phyloP scores from a whole-genome alignment of 306 rosid species.

The Malus domestica region ASM211411v1 NC_041794.1:26260501-26261000 shows the following conservation, averaged over 20 bases:
- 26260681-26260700: constrained; percentile 24
- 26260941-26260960: background rate
- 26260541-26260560: constrained; percentile 30
- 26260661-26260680: constrained; percentile 33
- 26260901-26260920: background rate
- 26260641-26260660: background rate
- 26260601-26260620: constrained; percentile 1
- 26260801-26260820: background rate
- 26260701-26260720: constrained; percentile 38
- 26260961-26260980: background rate
- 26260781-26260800: background rate
- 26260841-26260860: background rate
- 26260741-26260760: constrained; percentile 17
- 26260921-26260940: background rate
- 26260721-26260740: constrained; percentile 60
- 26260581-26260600: background rate
- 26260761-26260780: constrained; percentile 13
- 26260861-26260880: background rate
- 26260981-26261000: background rate
- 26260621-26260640: background rate
- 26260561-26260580: background rate
- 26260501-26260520: constrained; percentile 52
- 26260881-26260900: background rate
- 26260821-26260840: background rate
- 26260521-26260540: constrained; percentile 40